Evolutionary conservation across 2,329 filamentous ascomycete genomes (phyloP), one percentile per base, ranked within the genome.

Genomic region (Colletotrichum eremochloae): DNA sequence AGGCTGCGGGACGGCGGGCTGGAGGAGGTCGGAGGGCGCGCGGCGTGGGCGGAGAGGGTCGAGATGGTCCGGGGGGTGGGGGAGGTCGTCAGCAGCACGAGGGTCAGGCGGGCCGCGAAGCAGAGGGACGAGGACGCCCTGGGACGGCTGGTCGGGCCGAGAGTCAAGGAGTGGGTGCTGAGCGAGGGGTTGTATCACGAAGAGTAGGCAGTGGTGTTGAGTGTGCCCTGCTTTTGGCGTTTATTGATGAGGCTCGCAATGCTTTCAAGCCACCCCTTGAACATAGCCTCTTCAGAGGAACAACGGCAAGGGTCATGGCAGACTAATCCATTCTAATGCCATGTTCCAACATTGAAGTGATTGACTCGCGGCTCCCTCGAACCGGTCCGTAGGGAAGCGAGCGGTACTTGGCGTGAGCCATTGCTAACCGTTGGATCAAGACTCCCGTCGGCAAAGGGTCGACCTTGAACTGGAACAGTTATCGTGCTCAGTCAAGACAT

Each of bases 1-100:
- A 78, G 77, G 9, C 77, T 95, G 67, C 79, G 79, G 29, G 80
- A 80, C 2, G 86, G 85, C 0, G 84, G 80, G 63, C 78, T 89
- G 75, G 86, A 86, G 68, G 80, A 78, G 2, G 84, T 87, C 0
- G 91, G 91, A 0, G 91, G 88, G 1, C 82, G 83, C 75, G 81
- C 74, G 48, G 84, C 84, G 72, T 95, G 93, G 93, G 86, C 84
- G 50, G 78, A 77, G 6, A 84, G 86, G 74, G 87, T 95, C 40
- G 87, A 90, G 72, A 80, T 94, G 78, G 87, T 91, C 1, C 82
- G 88, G 20, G 88, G 85, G 0, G 74, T 76, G 18, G 20, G 81
- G 8, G 80, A 79, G 3, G 73, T 78, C 20, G 84, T 90, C 50
- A 90, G 88, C 74, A 90, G 88, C 74, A 94, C 93, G 8, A 86